Conservation (phyloP, 2,329 filamentous ascomycete genomes). For the Epichloe amarillans region DNA sequence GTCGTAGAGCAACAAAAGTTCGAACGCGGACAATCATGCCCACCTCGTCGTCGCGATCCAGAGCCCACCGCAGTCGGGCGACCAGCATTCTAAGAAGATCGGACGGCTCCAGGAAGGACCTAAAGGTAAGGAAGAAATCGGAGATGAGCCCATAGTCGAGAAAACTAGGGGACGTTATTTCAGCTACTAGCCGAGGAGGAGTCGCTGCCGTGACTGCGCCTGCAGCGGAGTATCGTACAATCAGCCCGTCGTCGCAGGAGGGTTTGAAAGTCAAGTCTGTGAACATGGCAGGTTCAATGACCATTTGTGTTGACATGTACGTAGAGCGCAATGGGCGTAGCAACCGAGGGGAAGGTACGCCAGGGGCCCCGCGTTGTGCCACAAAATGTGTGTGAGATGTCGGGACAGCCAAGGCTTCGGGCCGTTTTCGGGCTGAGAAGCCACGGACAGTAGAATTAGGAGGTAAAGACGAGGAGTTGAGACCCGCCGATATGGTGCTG, state of each 20-base stretch:
- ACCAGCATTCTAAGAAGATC: constrained; percentile 76
- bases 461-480: constrained; percentile 23
- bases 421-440: constrained; percentile 18
- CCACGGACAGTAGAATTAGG: constrained; percentile 14
- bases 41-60: constrained; percentile 64
- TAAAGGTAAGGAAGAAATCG: constrained; percentile 94
- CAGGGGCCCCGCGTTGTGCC: constrained; percentile 11
- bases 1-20: constrained; percentile 86
- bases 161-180: constrained; percentile 92
- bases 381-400: constrained; percentile 18
- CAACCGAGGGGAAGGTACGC: constrained; percentile 23
- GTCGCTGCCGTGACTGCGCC: constrained; percentile 79
- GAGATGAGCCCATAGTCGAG: constrained; percentile 94
- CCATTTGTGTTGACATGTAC: constrained; percentile 34
- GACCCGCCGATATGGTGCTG: constrained; percentile 42
- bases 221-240: constrained; percentile 68
- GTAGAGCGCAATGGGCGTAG: constrained; percentile 29
- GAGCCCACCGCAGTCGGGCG: constrained; percentile 75
- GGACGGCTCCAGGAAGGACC: constrained; percentile 65
- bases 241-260: constrained; percentile 58
- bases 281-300: constrained; percentile 65
- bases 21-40: constrained; percentile 91
- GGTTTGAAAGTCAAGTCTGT: constrained; percentile 70
- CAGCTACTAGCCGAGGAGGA: constrained; percentile 78
- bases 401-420: constrained; percentile 25